phyloP scores from a whole-genome alignment of 2,329 filamentous ascomycete species.

The Paracorniculantispora psalliotae region DNA sequence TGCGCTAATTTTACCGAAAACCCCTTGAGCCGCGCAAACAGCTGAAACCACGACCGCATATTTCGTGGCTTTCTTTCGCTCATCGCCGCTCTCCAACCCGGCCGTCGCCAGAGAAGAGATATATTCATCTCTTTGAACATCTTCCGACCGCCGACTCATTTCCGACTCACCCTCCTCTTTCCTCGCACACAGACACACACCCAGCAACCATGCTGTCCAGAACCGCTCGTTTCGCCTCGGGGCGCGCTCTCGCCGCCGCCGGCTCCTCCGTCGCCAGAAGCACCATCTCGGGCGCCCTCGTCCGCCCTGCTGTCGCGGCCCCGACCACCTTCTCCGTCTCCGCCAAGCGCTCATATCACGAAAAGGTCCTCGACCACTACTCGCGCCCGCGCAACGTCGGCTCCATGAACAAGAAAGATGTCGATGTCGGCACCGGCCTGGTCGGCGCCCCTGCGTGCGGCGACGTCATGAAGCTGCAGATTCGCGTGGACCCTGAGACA shows the following conservation, averaged over 20 bases:
- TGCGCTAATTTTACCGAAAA: constrained; percentile 4
- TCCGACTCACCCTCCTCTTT: background rate
- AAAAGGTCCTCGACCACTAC: constrained; percentile 50
- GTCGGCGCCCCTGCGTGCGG: constrained; percentile 85
- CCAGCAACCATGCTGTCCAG: constrained; percentile 41
- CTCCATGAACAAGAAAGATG: constrained; percentile 65
- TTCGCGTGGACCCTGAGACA: constrained; percentile 80
- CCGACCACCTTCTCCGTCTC: constrained; percentile 36
- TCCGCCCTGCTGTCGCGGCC: constrained; percentile 35
- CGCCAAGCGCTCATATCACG: constrained; percentile 45
- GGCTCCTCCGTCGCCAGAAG: constrained; percentile 26
- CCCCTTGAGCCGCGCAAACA: constrained; percentile 10
- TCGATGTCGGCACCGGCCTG: constrained; percentile 83
- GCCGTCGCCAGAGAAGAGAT: background rate
- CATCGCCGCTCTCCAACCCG: constrained; percentile 12
- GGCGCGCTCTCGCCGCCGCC: constrained; percentile 38
- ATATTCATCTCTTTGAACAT: constrained; percentile 6
- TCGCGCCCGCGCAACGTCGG: constrained; percentile 51
- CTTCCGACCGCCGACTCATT: constrained; percentile 2
- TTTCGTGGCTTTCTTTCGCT: constrained; percentile 12
- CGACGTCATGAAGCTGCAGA: constrained; percentile 79
- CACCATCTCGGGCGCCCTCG: constrained; percentile 26
- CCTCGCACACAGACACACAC: constrained; percentile 4
- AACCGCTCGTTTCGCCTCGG: constrained; percentile 39
- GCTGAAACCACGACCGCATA: constrained; percentile 5